A percentile compares a stretch with the other conserved stretches of the same genome.
phyloP scores from a whole-genome alignment of 2,329 filamentous ascomycete genomes.

The Penicillium sp. region DNA sequence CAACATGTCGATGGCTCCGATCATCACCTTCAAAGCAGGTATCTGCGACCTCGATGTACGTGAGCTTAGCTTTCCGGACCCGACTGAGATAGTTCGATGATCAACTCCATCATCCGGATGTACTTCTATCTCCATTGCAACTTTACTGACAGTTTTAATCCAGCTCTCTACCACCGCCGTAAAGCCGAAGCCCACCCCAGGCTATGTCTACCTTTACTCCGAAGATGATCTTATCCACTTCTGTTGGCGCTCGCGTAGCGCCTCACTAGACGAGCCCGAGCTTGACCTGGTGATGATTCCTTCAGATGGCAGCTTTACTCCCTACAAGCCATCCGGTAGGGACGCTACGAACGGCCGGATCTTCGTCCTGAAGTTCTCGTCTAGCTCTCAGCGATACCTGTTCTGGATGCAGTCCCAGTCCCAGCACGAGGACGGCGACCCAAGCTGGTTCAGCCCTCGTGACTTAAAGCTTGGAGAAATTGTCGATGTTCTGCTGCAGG shows the following conservation, averaged over 20 bases:
- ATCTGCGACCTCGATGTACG: constrained; percentile 80
- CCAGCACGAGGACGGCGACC: constrained; percentile 68
- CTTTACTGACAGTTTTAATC: constrained; percentile 11
- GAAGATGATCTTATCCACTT: constrained; percentile 97
- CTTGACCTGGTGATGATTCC: constrained; percentile 94
- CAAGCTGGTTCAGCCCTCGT: constrained; percentile 76
- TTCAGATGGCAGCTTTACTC: constrained; percentile 79
- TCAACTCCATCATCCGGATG: not conserved
- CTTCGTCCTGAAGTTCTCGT: constrained; percentile 89
- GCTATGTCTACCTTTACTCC: constrained; percentile 87
- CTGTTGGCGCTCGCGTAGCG: constrained; percentile 85
- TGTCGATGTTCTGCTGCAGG: constrained; percentile 79
- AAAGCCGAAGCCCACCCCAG: constrained; percentile 67
- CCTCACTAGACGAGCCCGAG: constrained; percentile 68
- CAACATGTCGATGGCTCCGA: constrained; percentile 75
- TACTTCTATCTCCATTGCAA: not conserved
- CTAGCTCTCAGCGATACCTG: constrained; percentile 83
- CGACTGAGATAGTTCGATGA: not conserved
- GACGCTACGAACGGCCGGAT: constrained; percentile 79
- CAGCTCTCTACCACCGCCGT: constrained; percentile 63
- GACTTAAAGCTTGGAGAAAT: constrained; percentile 86
- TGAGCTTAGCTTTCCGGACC: constrained; percentile 19
- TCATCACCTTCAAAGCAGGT: constrained; percentile 96
- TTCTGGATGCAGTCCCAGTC: constrained; percentile 96
- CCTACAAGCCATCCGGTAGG: constrained; percentile 67